Evolutionary conservation across 805 yeast genomes (phyloP).

Genomic region (Wilhelminamyces savonicus): DNA sequence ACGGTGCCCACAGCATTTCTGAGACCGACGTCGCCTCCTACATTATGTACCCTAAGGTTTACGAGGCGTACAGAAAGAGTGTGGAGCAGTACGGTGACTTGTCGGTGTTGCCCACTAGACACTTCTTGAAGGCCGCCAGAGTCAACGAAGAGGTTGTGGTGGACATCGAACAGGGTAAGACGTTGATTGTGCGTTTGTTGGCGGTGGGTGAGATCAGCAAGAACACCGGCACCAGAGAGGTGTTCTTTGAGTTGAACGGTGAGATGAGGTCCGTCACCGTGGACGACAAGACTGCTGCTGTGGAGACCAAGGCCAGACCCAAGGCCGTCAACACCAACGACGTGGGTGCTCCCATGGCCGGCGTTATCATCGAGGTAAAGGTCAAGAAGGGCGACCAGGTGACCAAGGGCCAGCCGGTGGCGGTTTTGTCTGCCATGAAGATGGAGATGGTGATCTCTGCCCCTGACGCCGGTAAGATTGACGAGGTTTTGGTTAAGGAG

Average conservation of each 20-base stretch:
- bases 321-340: slow-evolving; percentile 93
- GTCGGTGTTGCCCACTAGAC: slow-evolving; percentile 88
- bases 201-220: slow-evolving; percentile 86
- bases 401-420: slow-evolving; percentile 93
- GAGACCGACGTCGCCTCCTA: slow-evolving; percentile 93
- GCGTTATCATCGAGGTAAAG: slow-evolving; percentile 93
- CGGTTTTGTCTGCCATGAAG: slow-evolving; percentile 96
- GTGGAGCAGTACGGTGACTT: slow-evolving; percentile 83
- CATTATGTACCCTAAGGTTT: slow-evolving; percentile 97
- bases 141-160: slow-evolving; percentile 85
- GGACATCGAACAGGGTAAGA: slow-evolving; percentile 92
- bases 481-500: slow-evolving; percentile 70
- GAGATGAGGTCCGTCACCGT: slow-evolving; percentile 94
- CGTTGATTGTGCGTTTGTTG: slow-evolving; percentile 80
- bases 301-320: slow-evolving; percentile 79
- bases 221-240: slow-evolving; percentile 90
- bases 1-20: slow-evolving; percentile 54
- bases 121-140: slow-evolving; percentile 81
- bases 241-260: slow-evolving; percentile 96
- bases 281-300: slow-evolving; percentile 79
- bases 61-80: slow-evolving; percentile 74
- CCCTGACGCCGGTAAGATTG: slow-evolving; percentile 79
- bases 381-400: slow-evolving; percentile 83
- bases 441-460: slow-evolving; percentile 99
- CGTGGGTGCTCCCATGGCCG: slow-evolving; percentile 99